These are phyloP conservation scores for Fusarium annulatum DNA, from an alignment of 2,329 filamentous ascomycete genomes.

Conservation along the genomic window DNA sequence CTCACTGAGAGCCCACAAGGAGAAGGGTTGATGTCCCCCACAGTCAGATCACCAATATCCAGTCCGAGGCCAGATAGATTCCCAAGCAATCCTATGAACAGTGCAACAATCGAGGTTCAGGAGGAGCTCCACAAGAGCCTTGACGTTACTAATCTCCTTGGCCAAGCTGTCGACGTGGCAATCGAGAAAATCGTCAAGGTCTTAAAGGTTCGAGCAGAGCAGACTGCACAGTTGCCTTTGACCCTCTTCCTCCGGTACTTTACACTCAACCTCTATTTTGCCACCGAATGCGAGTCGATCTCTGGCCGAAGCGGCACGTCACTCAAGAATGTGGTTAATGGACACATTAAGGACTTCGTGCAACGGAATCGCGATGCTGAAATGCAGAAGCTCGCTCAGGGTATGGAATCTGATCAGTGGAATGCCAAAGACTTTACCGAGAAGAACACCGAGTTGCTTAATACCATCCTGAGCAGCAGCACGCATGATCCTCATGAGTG, in stretches of 20 bases:
- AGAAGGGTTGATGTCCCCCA: conserved; percentile 60
- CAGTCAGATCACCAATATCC: conserved; percentile 62
- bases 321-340: conserved; percentile 82
- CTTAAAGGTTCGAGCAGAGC: conserved; percentile 79
- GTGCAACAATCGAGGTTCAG: conserved; percentile 64
- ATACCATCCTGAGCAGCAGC: conserved; percentile 74
- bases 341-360: conserved; percentile 84
- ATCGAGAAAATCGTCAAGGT: conserved; percentile 82
- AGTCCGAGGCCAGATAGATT: conserved; percentile 59
- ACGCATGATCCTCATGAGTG: conserved; percentile 76
- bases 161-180: conserved; percentile 82
- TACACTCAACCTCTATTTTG: conserved; percentile 82
- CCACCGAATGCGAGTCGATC: conserved; percentile 87
- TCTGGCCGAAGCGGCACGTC: conserved; percentile 81
- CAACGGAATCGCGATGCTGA: conserved; percentile 76
- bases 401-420: conserved; percentile 86
- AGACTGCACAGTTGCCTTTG: conserved; percentile 74
- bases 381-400: conserved; percentile 78
- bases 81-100: conserved; percentile 32
- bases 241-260: conserved; percentile 83
- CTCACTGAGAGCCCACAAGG: conserved; percentile 59
- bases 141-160: conserved; percentile 81
- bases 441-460: conserved; percentile 68
- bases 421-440: conserved; percentile 79
- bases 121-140: conserved; percentile 81